Percentiles rank a stretch among this genome's conserved stretches.
Evolutionary conservation across 768 basidiomycete genomes (phyloP).

Genomic region (Podaxis sp.): DNA sequence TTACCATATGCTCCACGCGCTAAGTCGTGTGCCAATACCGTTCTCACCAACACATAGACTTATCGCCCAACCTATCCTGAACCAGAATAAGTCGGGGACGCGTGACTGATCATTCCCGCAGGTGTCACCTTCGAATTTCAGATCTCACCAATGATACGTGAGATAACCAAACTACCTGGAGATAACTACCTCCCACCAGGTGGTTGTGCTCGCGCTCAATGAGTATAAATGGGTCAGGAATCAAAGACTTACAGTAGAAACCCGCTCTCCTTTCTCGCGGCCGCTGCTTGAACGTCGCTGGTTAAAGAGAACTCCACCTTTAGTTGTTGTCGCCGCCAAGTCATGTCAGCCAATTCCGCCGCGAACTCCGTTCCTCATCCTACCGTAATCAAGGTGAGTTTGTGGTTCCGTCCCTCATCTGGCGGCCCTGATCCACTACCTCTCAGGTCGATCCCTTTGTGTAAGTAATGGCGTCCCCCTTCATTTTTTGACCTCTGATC

Average conservation of each 20-base stretch:
- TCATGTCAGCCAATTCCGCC: slow-evolving; percentile 46
- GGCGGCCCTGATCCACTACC: background rate
- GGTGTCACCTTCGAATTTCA: background rate
- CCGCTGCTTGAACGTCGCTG: background rate
- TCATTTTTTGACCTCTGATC: background rate
- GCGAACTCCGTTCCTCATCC: slow-evolving; percentile 61
- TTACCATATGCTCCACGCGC: too few relatives aligned
- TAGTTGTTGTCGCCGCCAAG: background rate
- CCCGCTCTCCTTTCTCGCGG: background rate
- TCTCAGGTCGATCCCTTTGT: slow-evolving; percentile 64
- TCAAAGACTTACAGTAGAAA: too few relatives aligned
- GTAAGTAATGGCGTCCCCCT: slow-evolving; percentile 40
- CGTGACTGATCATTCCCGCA: background rate
- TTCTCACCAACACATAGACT: background rate
- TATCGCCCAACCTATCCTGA: background rate
- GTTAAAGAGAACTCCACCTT: background rate
- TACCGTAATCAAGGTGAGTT: slow-evolving; percentile 51
- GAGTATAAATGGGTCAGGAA: too few relatives aligned
- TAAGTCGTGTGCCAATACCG: background rate
- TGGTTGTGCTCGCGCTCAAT: background rate
- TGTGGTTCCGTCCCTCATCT: background rate
- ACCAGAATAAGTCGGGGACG: background rate
- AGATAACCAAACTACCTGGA: background rate
- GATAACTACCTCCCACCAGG: background rate
- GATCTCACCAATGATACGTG: background rate